Base-by-base conservation (phyloP, 495 filamentous ascomycete genomes). In the Penicillium alfredii region DNA sequence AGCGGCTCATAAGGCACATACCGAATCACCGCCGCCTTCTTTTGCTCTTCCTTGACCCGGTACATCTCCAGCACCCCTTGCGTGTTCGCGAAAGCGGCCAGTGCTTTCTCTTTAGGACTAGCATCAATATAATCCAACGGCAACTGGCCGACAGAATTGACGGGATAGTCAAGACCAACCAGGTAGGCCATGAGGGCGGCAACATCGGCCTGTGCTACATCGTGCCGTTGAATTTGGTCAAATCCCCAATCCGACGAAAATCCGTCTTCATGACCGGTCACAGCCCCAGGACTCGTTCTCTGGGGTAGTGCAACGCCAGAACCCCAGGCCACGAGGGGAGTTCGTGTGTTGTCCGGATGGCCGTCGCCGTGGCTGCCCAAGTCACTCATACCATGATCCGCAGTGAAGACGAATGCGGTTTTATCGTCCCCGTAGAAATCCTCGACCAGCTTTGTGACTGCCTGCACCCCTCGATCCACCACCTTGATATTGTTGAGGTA, bases 361-460 rank as follows among this genome's bases (percentile, higher is more conserved):
- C 92, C 92, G 56, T 99, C 92, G 27, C 92, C 92, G 53, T 99
- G 92, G 44, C 87, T 94, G 8, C 92, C 92, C 83, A 84, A 94
- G 63, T 99, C 93, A 53, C 85, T 95, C 90, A 99, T 99, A 8
- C 92, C 92, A 64, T 99, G 92, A 49, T 99, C 92, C 2, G 92
- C 92, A 7, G 93, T 99, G 58, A 99, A 99, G 9, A 99, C 78
- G 53, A 86, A 99, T 1, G 93, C 87, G 0, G 93, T 96, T 63
- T 92, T 81, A 8, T 73, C 83, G 55, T 99, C 93, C n/a, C 59
- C 71, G 51, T 95, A 99, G 56, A 97, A 99, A 16, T 88, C 77
- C 8, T 92, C 79, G 23, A 96, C 78, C 23, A 96, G 52, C 41
- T 81, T 73, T 10, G 82, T 80, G 26, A 94, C 80, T 55, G 94